Evolutionary conservation across 495 filamentous ascomycete genomes (phyloP).

Genomic region (Cryomyces antarcticus): DNA sequence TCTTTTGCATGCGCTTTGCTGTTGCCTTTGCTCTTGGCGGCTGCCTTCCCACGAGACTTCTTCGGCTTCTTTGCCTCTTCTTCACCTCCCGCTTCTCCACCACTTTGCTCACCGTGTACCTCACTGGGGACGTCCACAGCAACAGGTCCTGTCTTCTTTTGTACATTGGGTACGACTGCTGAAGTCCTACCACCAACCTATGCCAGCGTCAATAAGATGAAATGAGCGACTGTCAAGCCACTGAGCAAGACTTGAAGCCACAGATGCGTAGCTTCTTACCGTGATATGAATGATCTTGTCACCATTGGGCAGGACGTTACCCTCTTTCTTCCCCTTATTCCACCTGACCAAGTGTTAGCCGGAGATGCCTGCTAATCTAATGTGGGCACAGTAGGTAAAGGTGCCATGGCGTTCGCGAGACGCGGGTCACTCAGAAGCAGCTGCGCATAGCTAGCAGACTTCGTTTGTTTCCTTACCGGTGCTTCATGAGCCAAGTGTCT

Average conservation of each 20-base stretch:
- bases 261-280: no score
- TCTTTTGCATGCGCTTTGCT: conserved; percentile 3
- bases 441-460: not conserved
- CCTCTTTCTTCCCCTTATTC: conserved; percentile 72
- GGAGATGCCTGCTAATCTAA: no score
- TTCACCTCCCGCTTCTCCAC: conserved; percentile 13
- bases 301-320: conserved; percentile 53
- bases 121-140: conserved; percentile 15
- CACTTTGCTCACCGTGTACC: conserved; percentile 3
- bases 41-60: not conserved
- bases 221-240: no score
- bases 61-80: not conserved
- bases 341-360: conserved; percentile 30
- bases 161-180: conserved; percentile 62
- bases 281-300: conserved; percentile 61
- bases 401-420: no score
- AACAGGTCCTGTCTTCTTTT: conserved; percentile 54
- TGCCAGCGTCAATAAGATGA: no score
- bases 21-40: conserved; percentile 1
- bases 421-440: not conserved
- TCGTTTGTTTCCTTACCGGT: conserved; percentile 29
- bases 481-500: conserved; percentile 75
- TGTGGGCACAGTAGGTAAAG: no score
- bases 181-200: conserved; percentile 74
- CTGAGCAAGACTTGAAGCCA: no score